These are phyloP conservation scores for Colletotrichum sansevieriae DNA, from an alignment of 2,329 filamentous ascomycete genomes.

Conservation along the genomic window DNA sequence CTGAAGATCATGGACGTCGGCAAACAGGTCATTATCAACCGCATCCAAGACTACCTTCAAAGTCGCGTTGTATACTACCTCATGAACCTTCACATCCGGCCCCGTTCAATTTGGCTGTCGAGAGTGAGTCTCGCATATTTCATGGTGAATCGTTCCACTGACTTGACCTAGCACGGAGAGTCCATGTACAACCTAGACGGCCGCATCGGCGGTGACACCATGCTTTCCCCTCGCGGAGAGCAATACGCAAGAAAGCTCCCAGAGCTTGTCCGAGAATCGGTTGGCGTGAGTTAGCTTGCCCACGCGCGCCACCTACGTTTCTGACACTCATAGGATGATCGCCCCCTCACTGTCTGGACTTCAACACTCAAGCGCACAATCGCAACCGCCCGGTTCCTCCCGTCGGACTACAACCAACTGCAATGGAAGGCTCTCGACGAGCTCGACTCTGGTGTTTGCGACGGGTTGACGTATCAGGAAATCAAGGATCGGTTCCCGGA, in stretches of 20 bases:
- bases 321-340: constrained; percentile 63
- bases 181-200: constrained; percentile 92
- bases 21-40: constrained; percentile 97
- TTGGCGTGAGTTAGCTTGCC: constrained; percentile 73
- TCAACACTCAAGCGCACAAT: constrained; percentile 84
- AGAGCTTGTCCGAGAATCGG: constrained; percentile 85
- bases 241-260: constrained; percentile 89
- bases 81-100: constrained; percentile 98
- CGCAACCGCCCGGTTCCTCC: constrained; percentile 87
- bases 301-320: neutral
- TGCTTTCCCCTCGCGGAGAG: constrained; percentile 87
- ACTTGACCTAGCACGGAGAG: constrained; percentile 81
- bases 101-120: constrained; percentile 95
- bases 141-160: neutral
- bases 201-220: constrained; percentile 92
- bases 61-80: constrained; percentile 97
- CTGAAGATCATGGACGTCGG: constrained; percentile 98
- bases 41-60: constrained; percentile 96
- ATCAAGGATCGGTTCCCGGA: constrained; percentile 93
- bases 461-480: constrained; percentile 95
- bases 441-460: constrained; percentile 95
- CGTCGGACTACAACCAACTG: constrained; percentile 87
- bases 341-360: constrained; percentile 73
- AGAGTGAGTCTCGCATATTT: constrained; percentile 69
- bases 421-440: constrained; percentile 99